These are phyloP conservation scores for Clavariopsis aquatica DNA, from an alignment of 495 filamentous ascomycete genomes.

Conservation along the genomic window DNA sequence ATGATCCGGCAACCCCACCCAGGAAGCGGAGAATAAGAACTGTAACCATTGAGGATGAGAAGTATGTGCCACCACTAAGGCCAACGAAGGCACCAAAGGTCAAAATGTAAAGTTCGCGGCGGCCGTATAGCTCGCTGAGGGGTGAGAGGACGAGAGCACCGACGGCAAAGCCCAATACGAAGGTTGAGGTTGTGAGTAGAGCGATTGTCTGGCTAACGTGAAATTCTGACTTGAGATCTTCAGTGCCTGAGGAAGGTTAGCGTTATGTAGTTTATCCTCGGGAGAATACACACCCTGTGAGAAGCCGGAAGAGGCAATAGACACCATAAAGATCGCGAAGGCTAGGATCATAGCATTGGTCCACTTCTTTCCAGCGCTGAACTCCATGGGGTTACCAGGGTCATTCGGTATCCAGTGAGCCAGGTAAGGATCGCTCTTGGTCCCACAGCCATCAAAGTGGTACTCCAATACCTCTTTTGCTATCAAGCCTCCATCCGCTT, in stretches of 20 bases:
- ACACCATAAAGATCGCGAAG: slow-evolving; percentile 7
- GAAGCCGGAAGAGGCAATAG: not conserved
- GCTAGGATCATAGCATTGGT: slow-evolving; percentile 1
- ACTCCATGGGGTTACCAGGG: not conserved
- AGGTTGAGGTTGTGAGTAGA: not conserved
- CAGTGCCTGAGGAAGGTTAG: not conserved
- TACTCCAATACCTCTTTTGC: not conserved
- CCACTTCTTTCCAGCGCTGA: not conserved
- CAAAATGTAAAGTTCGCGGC: slow-evolving; percentile 53
- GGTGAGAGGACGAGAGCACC: slow-evolving; percentile 60
- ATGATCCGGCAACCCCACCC: slow-evolving; percentile 54
- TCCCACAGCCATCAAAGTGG: not conserved
- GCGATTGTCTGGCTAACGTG: not conserved
- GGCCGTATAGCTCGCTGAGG: slow-evolving; percentile 65
- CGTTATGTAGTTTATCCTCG: not conserved
- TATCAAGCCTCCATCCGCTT: not conserved
- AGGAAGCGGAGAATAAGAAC: slow-evolving; percentile 61
- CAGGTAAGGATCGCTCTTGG: not conserved
- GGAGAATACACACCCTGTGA: not conserved
- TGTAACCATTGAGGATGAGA: slow-evolving; percentile 50
- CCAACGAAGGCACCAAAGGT: slow-evolving; percentile 58
- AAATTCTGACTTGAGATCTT: slow-evolving; percentile 3
- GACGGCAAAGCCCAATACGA: not conserved
- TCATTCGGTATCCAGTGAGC: not conserved
- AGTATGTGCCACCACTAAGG: slow-evolving; percentile 56